Conservation (phyloP, 257 asterid genomes). For the Solanum peruvianum region DNA sequence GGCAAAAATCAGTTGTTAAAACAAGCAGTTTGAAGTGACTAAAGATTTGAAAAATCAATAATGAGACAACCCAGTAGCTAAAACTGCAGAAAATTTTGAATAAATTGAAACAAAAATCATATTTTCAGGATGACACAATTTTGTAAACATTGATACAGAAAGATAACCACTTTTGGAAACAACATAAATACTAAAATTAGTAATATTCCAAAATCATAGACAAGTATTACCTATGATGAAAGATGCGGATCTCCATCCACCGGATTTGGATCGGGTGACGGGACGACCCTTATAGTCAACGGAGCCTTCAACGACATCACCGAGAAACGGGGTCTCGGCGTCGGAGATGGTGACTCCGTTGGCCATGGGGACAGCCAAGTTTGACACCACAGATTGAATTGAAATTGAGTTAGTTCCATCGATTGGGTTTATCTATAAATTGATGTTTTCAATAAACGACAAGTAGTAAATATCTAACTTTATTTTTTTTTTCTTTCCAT, state of each 20-base stretch:
- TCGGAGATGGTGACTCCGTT: not conserved
- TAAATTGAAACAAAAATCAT: not conserved
- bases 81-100: not conserved
- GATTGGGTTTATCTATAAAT: not conserved
- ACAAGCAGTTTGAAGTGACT: not conserved
- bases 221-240: conserved; percentile 18
- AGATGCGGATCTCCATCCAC: conserved; percentile 27
- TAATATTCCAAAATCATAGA: not conserved
- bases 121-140: not conserved
- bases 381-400: not conserved
- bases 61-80: not conserved
- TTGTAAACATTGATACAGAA: not conserved
- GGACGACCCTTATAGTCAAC: conserved; percentile 18
- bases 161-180: not conserved
- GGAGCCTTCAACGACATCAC: conserved; percentile 6
- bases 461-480: not conserved
- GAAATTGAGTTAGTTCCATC: not conserved
- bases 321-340: conserved; percentile 8
- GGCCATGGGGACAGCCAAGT: not conserved
- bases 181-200: not conserved
- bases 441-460: not conserved
- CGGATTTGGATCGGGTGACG: conserved; percentile 14
- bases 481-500: not conserved
- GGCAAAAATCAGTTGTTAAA: not conserved
- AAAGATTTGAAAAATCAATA: not conserved